Base-by-base conservation (phyloP, 768 basidiomycete genomes). In the Lepiota brunneoincarnata region DNA sequence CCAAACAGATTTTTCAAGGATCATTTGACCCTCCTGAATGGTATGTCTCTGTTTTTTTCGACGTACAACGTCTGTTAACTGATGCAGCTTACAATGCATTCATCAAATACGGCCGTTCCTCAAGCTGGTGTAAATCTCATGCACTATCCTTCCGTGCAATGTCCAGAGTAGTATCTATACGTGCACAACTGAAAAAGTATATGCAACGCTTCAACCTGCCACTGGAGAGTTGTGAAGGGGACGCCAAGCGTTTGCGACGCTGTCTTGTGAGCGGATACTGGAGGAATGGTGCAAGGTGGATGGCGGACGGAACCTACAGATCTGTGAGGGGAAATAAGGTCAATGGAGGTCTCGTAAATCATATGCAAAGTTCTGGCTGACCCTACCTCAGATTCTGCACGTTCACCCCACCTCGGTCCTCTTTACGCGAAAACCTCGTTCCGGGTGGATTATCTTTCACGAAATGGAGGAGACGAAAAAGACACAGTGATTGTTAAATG, bases 381-480 rank as follows among this genome's bases (percentile, higher is more conserved):
- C 51, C n/a, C 63, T 43, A 48, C 39, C 21, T 12, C 49, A 98
- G 95, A 74, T 83, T 6, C 71, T 99, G 18, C 84, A 94, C 70
- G 88, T 93, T 3, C 96, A 98, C 67, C 96, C 97, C 1, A 92
- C 87, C 6, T 97, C 95, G 1, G 93, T 97, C 6, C 72, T 98
- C 48, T 98, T 98, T 65, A 97, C 93, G 0, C 75, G 97, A 39
- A 94, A 91, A 63, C 91, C 97, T 7, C 80, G 85, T 20, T 88
- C 89, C 1, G 91, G 91, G 6, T 98, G 93, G 92, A 91, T 99
- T 3, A 76, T 99, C 7, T 98, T 87, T 64, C 93, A 98, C 62
- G 94, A 98, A 67, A 86, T 97, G 74, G 88, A 98, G 63, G 96
- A 98, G 69, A 98, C 97, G 0, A 95, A 93, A 60, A 97, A 94